Evolutionary conservation across 768 basidiomycete genomes (phyloP).

Genomic region (Xerocomus potaroensis): DNA sequence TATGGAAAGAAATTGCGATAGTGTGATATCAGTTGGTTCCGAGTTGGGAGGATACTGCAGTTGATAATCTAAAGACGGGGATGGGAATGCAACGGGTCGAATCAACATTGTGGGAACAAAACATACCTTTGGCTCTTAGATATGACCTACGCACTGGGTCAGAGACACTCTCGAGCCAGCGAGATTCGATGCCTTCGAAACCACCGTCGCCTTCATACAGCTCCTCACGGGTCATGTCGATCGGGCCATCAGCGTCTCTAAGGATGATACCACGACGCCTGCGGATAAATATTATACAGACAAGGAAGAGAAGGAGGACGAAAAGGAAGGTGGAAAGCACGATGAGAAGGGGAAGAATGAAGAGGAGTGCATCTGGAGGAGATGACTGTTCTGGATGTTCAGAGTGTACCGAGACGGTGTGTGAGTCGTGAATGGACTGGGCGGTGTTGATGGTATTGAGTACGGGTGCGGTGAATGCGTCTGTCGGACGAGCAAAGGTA

Average conservation of each 20-base stretch:
- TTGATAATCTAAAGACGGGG: constrained; percentile 58
- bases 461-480: constrained; percentile 4
- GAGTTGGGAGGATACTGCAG: constrained; percentile 92
- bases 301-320: constrained; percentile 85
- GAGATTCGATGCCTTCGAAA: constrained; percentile 84
- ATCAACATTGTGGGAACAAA: constrained; percentile 1
- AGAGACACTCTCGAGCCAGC: constrained; percentile 84
- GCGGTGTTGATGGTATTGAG: constrained; percentile 4
- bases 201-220: constrained; percentile 90
- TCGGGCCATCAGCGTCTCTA: constrained; percentile 84
- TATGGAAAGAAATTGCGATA: constrained; percentile 97
- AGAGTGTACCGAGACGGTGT: not conserved
- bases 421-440: constrained; percentile 2
- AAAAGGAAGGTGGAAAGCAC: constrained; percentile 91
- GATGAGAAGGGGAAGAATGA: constrained; percentile 91
- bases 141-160: constrained; percentile 70
- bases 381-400: constrained; percentile 24
- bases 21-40: constrained; percentile 94
- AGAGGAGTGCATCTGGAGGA: constrained; percentile 65
- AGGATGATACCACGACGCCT: constrained; percentile 72
- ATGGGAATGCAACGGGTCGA: constrained; percentile 5
- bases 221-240: constrained; percentile 91
- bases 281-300: constrained; percentile 83
- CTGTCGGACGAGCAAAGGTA: no score
- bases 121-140: constrained; percentile 80